Evolutionary conservation across 148 eudicot genomes (phyloP).

Genomic region (Cornus florida): DNA sequence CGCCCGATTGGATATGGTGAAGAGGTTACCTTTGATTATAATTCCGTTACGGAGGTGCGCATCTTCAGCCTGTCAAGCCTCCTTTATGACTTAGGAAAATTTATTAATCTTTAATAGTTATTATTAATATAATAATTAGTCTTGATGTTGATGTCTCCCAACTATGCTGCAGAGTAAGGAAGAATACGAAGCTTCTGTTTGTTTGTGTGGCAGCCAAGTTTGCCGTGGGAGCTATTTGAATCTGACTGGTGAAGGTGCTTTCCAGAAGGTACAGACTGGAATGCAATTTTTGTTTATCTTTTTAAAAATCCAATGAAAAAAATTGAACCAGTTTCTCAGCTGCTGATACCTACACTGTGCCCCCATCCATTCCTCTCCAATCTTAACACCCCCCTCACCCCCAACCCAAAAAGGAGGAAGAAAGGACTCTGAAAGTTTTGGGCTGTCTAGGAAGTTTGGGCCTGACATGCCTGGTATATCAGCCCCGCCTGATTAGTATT

Average conservation of each 20-base stretch:
- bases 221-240: conserved; percentile 99
- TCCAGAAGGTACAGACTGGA: conserved; percentile 62
- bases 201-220: conserved; percentile 96
- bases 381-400: too few species aligned
- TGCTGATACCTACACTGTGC: background rate
- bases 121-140: background rate
- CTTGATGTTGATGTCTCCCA: conserved; percentile 12
- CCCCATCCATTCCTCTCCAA: too few species aligned
- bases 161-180: conserved; percentile 76
- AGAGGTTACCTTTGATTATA: conserved; percentile 93
- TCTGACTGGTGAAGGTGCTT: conserved; percentile 93
- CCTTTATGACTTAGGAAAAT: conserved; percentile 3
- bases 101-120: background rate
- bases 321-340: background rate
- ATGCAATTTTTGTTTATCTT: background rate
- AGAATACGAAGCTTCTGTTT: conserved; percentile 96
- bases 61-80: conserved; percentile 11
- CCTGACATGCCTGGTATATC: background rate
- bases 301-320: background rate
- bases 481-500: background rate
- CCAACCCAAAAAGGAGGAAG: background rate
- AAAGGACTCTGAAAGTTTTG: background rate
- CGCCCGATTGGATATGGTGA: conserved; percentile 89
- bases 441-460: background rate
- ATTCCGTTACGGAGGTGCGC: conserved; percentile 93